Base-by-base conservation (phyloP, 1,139 yeast species). In the Sugiyamaella neomexicana region DNA sequence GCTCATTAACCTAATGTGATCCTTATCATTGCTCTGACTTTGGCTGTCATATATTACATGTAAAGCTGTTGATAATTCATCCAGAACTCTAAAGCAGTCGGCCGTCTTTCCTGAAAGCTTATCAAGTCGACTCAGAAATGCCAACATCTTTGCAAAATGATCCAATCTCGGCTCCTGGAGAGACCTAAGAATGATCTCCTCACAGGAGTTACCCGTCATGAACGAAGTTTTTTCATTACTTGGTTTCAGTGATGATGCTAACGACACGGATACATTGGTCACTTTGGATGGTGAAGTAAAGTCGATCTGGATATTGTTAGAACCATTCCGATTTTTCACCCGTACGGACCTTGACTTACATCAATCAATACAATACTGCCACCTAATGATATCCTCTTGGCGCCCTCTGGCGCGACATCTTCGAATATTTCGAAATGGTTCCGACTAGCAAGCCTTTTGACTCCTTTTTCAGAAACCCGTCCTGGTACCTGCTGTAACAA, bases 341-440 rank as follows among this genome's bases (percentile, higher is more conserved):
- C 9, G 2, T 31, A 37, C 15, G 34, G 9, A 9, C 25, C 25
- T 20, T 20, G 25, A 54, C 68, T 62, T 27, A 70, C 64, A 53
- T 71, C 74, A 2, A 71, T 58, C 10, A 71, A 63, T n/a, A 71
- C 65, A 32, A 71, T 68, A 8, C 69, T 64, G 1, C 75, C 74
- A 2, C 73, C 69, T 4, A 71, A 59, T 31, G 73, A 68, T 17
- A 71, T 57, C 16, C 73, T 61, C 43, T 63, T 64, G 7, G 67
- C 68, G 6, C 58, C 53, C 15, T 54, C 60, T 5, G 62, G 58
- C 6, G 62, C 50, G 12, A 53, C 54, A 32, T 68, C 71, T 50
- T 70, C 73, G 54, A 70, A 71, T 2, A 70, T 64, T 52, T 71
- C 74, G 46, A 71, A 68, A 57, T 60, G 61, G 52, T 62, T 58